phyloP scores from a whole-genome alignment of 1,284 basidiomycete species.

The Ceratobasidium sp. region DNA sequence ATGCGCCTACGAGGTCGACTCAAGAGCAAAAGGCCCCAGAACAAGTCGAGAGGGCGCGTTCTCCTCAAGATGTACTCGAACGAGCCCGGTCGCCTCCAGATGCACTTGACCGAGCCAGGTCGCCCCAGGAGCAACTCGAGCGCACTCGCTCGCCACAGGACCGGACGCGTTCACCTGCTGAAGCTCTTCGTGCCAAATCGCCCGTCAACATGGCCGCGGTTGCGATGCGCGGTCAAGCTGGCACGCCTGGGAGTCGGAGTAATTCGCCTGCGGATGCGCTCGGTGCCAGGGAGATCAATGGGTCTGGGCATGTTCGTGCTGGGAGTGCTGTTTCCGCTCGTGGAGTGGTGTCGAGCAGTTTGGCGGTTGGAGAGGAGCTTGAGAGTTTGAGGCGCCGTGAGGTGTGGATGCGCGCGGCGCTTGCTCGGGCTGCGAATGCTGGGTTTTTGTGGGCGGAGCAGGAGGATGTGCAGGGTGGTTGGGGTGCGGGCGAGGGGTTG shows the following conservation, averaged over 20 bases:
- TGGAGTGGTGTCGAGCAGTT: not conserved
- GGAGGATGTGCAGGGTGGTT: slow-evolving; percentile 59
- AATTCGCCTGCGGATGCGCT: slow-evolving; percentile 26
- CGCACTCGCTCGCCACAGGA: slow-evolving; percentile 14
- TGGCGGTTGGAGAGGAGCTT: slow-evolving; percentile 65
- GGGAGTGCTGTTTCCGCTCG: slow-evolving; percentile 30
- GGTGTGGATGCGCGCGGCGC: slow-evolving; percentile 87
- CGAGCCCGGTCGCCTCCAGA: not conserved
- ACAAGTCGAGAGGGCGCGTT: not conserved
- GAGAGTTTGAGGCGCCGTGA: slow-evolving; percentile 83
- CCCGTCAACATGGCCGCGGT: slow-evolving; percentile 37
- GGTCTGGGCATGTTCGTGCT: slow-evolving; percentile 11
- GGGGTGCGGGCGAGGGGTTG: slow-evolving; percentile 59
- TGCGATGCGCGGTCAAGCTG: slow-evolving; percentile 24
- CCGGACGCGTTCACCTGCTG: slow-evolving; percentile 27
- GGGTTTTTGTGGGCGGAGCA: slow-evolving; percentile 83
- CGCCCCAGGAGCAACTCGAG: slow-evolving; percentile 11
- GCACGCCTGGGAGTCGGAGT: slow-evolving; percentile 19
- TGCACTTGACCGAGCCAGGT: not conserved
- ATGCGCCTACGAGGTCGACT: too few relatives aligned
- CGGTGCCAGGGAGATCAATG: not conserved
- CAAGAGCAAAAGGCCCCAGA: not conserved
- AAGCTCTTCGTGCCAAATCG: slow-evolving; percentile 1
- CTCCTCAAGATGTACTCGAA: not conserved
- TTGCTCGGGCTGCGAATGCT: slow-evolving; percentile 80